These are phyloP conservation scores for Penicillium digitatum DNA, from an alignment of 2,329 filamentous ascomycete genomes.

Conservation along the genomic window DNA sequence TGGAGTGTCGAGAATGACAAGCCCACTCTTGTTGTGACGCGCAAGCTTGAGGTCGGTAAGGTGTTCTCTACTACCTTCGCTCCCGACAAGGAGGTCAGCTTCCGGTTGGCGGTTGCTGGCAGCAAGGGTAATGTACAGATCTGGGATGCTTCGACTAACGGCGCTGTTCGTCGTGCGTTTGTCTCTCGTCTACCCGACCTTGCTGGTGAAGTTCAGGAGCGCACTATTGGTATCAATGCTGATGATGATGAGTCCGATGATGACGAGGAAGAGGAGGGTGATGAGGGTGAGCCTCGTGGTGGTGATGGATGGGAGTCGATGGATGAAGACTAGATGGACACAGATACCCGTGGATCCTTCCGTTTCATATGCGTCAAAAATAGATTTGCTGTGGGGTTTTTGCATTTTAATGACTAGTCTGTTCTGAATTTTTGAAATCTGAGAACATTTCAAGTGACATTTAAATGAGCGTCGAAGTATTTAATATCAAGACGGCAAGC, in stretches of 20 bases:
- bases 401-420: conserved; percentile 11
- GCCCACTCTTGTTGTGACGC: conserved; percentile 83
- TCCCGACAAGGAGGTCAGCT: conserved; percentile 84
- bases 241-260: conserved; percentile 65
- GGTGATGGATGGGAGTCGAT: conserved; percentile 54
- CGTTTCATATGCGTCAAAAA: conserved; percentile 20
- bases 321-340: conserved; percentile 47
- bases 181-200: conserved; percentile 63
- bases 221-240: conserved; percentile 68
- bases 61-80: conserved; percentile 90
- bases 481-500: background rate
- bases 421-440: conserved; percentile 6
- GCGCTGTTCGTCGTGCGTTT: conserved; percentile 78
- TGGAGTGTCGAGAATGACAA: conserved; percentile 84
- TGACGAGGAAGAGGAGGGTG: conserved; percentile 53
- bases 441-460: background rate
- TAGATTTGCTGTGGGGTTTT: conserved; percentile 18
- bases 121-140: conserved; percentile 90
- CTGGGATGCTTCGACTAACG: conserved; percentile 96
- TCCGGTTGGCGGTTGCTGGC: conserved; percentile 86
- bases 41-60: conserved; percentile 90
- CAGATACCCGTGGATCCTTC: conserved; percentile 24
- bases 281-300: conserved; percentile 46
- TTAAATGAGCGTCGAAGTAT: too few species aligned
- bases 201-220: conserved; percentile 65